Evolutionary conservation across 2,329 filamentous ascomycete species (phyloP).

Genomic region (Aspergillus ustus): DNA sequence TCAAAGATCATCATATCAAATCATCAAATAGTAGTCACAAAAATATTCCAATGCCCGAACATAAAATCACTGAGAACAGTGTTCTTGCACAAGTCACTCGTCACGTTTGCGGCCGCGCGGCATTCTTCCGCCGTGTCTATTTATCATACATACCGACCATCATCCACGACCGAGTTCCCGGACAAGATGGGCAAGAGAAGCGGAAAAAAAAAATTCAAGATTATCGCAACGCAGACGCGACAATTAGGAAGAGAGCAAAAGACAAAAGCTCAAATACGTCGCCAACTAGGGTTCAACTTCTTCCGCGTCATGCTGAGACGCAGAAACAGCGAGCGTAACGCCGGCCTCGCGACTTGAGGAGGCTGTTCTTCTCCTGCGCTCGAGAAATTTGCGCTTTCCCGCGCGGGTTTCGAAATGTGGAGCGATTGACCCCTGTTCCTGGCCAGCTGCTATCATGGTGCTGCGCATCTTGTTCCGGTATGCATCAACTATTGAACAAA

Average conservation of each 20-base stretch:
- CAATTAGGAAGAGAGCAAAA: neutral
- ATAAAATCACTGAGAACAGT: conserved; percentile 11
- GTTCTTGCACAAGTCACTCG: conserved; percentile 1
- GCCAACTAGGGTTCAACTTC: conserved; percentile 39
- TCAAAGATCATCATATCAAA: conserved; percentile 15
- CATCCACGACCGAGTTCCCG: conserved; percentile 6
- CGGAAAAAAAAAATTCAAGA: neutral
- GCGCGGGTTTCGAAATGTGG: conserved; percentile 88
- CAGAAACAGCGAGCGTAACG: conserved; percentile 28
- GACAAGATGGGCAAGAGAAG: conserved; percentile 2
- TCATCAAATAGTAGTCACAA: conserved; percentile 7
- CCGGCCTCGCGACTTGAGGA: conserved; percentile 22
- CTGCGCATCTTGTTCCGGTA: conserved; percentile 90
- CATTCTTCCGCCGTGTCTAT: conserved; percentile 16
- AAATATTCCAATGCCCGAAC: conserved; percentile 12
- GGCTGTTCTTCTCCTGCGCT: conserved; percentile 41
- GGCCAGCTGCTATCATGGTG: conserved; percentile 77
- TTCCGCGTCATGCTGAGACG: conserved; percentile 40
- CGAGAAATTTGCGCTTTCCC: conserved; percentile 78
- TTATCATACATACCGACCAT: conserved; percentile 26
- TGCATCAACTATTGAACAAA: conserved; percentile 71
- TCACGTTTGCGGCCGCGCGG: conserved; percentile 3
- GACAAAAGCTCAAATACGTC: neutral
- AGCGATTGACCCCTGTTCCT: conserved; percentile 73
- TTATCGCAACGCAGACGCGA: neutral